phyloP scores from a whole-genome alignment of 2,329 filamentous ascomycete species.

The Rutstroemia sp. region DNA sequence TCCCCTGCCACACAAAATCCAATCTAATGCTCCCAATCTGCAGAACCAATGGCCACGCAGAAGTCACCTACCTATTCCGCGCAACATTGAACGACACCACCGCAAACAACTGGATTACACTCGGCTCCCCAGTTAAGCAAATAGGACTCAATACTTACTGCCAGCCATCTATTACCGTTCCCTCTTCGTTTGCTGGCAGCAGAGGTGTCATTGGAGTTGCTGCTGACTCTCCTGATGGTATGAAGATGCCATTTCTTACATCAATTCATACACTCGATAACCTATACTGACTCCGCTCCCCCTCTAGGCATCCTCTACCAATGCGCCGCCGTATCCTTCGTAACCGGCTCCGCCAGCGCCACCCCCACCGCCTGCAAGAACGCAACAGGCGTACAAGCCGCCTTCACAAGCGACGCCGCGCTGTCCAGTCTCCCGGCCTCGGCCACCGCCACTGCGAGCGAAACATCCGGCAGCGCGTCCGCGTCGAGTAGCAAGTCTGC shows the following conservation, averaged over 20 bases:
- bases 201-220: slow-evolving; percentile 48
- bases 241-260: slow-evolving; percentile 15
- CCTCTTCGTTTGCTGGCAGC: slow-evolving; percentile 43
- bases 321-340: slow-evolving; percentile 50
- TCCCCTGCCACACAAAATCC: background rate
- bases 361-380: slow-evolving; percentile 33
- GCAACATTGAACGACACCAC: slow-evolving; percentile 40
- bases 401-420: slow-evolving; percentile 10
- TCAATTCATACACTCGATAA: background rate
- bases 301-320: slow-evolving; percentile 23
- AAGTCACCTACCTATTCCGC: slow-evolving; percentile 50
- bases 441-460: slow-evolving; percentile 1
- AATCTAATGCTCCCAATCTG: slow-evolving; percentile 18
- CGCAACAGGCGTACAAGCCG: slow-evolving; percentile 28
- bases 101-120: slow-evolving; percentile 43
- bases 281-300: background rate
- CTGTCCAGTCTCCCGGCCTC: slow-evolving; percentile 15
- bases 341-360: slow-evolving; percentile 32
- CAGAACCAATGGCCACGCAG: slow-evolving; percentile 39
- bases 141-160: slow-evolving; percentile 49
- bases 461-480: background rate
- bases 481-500: slow-evolving; percentile 3
- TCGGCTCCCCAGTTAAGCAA: slow-evolving; percentile 47
- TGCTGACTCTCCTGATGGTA: slow-evolving; percentile 45
- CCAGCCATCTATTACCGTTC: slow-evolving; percentile 40